These are phyloP conservation scores for Trichophyton benhamiae DNA, from an alignment of 2,329 filamentous ascomycete species.

Conservation along the genomic window DNA sequence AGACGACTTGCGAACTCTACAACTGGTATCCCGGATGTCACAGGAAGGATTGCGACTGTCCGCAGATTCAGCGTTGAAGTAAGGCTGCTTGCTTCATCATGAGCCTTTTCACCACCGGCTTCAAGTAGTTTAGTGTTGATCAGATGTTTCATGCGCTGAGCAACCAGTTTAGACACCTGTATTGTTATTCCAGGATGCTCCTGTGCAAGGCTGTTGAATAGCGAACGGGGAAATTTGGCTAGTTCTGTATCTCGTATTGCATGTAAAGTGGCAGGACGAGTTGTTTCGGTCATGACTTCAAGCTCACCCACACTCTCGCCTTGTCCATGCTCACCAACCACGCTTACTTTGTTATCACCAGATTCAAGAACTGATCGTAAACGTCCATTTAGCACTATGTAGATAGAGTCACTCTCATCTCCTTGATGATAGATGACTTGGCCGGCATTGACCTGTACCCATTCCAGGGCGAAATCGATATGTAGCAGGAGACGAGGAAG, in stretches of 20 bases:
- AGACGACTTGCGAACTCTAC: conserved; percentile 87
- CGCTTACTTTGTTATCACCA: conserved; percentile 67
- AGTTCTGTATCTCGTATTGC: conserved; percentile 94
- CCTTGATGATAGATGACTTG: conserved; percentile 89
- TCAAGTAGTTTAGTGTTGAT: conserved; percentile 68
- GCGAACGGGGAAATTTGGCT: conserved; percentile 84
- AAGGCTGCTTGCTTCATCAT: conserved; percentile 40
- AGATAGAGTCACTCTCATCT: conserved; percentile 96
- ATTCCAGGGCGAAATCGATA: conserved; percentile 96
- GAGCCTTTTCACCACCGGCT: conserved; percentile 49
- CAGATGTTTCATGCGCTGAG: conserved; percentile 79
- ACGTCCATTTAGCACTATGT: conserved; percentile 90
- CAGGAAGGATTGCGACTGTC: conserved; percentile 82
- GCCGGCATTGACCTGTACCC: conserved; percentile 91
- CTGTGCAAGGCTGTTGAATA: conserved; percentile 95
- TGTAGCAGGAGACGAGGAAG: conserved; percentile 82
- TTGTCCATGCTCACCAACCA: conserved; percentile 86
- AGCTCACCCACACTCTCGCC: conserved; percentile 96
- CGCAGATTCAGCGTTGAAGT: conserved; percentile 85
- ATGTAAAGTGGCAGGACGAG: conserved; percentile 78
- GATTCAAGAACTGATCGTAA: conserved; percentile 73
- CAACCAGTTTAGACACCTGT: conserved; percentile 97
- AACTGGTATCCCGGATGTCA: conserved; percentile 82
- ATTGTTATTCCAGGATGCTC: conserved; percentile 98
- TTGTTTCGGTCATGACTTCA: conserved; percentile 90